Base-by-base conservation (phyloP, 2,329 filamentous ascomycete genomes). In the Cladosporium sp. region DNA sequence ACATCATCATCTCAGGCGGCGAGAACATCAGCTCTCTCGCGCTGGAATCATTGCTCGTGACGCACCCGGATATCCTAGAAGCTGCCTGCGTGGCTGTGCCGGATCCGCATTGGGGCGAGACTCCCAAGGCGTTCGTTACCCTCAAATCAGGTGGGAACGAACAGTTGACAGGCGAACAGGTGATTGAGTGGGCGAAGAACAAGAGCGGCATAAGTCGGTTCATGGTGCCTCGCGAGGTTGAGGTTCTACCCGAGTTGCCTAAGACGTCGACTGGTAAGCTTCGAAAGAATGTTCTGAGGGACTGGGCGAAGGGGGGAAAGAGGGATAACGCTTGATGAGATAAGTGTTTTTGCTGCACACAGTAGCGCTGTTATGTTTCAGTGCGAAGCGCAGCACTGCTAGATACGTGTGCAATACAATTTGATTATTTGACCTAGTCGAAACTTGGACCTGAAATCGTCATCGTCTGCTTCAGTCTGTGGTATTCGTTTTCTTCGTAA, bases 211-310 rank as follows among this genome's bases (percentile, higher is more conserved):
- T 99, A 60, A 91, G 87, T 71, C 83, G 84, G 57, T 99, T 96
- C 66, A 97, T 97, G 93, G 84, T 85, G 39, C 83, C 81, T 11
- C 73, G 77, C 44, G 83, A 85, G 68, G 80, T 85, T 1, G 88
- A 95, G 68, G 75, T 97, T 39, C 82, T 99, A n/a, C 59, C 73
- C 5, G 91, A 96, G 68, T 74, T 99, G 57, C 93, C 93, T 8
- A 99, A 99, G 80, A 99, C 93, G 22, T 93, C 88, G 68, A 99
- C 93, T 1, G 93, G 93, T 3, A 99, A 99, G 78, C 79, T 97
- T 54, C 85, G 89, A 80, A 99, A 99, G 82, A 97, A 96, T 63
- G 82, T 95, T 6, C 70, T 99, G 50, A 76, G 93, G 54, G 86
- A 89, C 59, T 96, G 91, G 92, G 88, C 87, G 2, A 88, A 81